A percentile compares a stretch with the other conserved stretches of the same genome.
phyloP scores from a whole-genome alignment of 768 basidiomycete genomes.

The Phanerochaete carnosa region DNA sequence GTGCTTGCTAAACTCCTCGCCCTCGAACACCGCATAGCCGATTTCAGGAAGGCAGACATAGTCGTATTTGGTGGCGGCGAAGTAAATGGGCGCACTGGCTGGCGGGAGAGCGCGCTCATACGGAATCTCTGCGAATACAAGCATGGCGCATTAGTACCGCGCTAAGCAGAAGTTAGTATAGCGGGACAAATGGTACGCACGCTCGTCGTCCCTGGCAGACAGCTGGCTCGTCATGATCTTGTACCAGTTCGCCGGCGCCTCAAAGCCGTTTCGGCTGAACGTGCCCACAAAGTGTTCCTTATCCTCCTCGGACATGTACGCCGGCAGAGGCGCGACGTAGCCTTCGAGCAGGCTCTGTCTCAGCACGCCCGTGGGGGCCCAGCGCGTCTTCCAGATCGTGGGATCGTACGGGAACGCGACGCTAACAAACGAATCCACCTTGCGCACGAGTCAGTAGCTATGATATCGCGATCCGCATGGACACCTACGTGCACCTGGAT shows the following conservation, averaged over 20 bases:
- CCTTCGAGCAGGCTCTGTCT: conserved; percentile 27
- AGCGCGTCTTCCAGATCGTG: conserved; percentile 31
- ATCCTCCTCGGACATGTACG: conserved; percentile 33
- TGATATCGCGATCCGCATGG: neutral
- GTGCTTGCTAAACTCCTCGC: conserved; percentile 4
- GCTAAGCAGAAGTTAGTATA: neutral
- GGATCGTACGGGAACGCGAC: conserved; percentile 33
- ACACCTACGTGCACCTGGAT: neutral
- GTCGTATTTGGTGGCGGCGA: conserved; percentile 1
- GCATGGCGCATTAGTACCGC: neutral
- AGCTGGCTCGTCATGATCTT: conserved; percentile 16
- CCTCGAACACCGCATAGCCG: neutral
- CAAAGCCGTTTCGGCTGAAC: conserved; percentile 30
- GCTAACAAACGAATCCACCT: conserved; percentile 27
- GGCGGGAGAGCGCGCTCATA: neutral
- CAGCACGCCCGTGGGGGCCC: conserved; percentile 33
- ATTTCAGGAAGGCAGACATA: neutral
- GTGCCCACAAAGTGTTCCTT: conserved; percentile 25
- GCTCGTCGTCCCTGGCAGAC: neutral
- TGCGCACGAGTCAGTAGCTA: neutral
- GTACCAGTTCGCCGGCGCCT: conserved; percentile 37
- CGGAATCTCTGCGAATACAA: neutral
- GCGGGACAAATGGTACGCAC: neutral
- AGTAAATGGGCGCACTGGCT: neutral
- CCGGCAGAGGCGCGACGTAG: conserved; percentile 22